These are phyloP conservation scores for Crithidia bombi DNA, from an alignment of 208 protist genomes.

Conservation along the genomic window DNA sequence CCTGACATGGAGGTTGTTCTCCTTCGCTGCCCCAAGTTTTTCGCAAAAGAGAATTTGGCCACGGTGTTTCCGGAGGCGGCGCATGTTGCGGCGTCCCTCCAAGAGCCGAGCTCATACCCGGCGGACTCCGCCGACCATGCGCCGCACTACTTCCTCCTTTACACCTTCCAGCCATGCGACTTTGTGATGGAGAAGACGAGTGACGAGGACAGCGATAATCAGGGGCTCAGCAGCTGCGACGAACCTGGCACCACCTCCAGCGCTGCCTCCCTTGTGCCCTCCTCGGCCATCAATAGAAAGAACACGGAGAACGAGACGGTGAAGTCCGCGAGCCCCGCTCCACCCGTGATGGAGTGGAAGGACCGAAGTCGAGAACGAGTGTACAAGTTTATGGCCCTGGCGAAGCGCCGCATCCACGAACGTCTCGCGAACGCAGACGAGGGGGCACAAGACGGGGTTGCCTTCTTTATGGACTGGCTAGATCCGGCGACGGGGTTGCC, in stretches of 20 bases:
- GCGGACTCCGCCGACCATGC: constrained; percentile 6
- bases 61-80: constrained; percentile 45
- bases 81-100: neutral
- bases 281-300: neutral
- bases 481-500: constrained; percentile 64
- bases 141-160: constrained; percentile 37
- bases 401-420: constrained; percentile 11
- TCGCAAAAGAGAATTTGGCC: constrained; percentile 36
- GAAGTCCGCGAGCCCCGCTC: constrained; percentile 20
- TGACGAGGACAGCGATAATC: constrained; percentile 9
- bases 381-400: constrained; percentile 42
- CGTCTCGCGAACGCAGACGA: neutral
- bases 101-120: neutral
- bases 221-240: constrained; percentile 23
- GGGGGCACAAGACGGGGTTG: neutral
- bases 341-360: constrained; percentile 39
- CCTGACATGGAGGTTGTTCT: constrained; percentile 45
- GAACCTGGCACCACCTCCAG: neutral
- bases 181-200: constrained; percentile 15
- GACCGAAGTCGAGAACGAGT: constrained; percentile 50
- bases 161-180: constrained; percentile 48
- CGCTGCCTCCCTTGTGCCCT: neutral
- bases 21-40: constrained; percentile 40
- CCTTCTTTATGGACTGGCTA: constrained; percentile 54
- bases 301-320: constrained; percentile 25